Evolutionary conservation across 129 eudicot genomes (phyloP).

Genomic region (Chrysanthemum makinoi): DNA sequence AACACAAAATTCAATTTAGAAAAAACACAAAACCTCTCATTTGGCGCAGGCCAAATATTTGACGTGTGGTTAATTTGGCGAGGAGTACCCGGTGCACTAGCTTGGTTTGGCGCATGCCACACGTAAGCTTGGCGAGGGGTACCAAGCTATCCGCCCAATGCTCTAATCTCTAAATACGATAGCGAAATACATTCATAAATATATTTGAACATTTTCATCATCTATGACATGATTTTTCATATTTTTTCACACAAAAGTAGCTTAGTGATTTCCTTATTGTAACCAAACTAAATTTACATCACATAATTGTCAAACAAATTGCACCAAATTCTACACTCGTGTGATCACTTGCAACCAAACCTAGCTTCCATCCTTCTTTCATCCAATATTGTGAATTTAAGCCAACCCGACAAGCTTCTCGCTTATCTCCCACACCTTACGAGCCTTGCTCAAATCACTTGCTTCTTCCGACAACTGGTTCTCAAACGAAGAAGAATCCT

Average conservation of each 20-base stretch:
- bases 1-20: too few relatives aligned
- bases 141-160: too few relatives aligned
- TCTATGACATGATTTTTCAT: not conserved
- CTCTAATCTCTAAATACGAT: too few relatives aligned
- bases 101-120: too few relatives aligned
- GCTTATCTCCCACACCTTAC: conserved; percentile 84
- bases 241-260: not conserved
- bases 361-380: conserved; percentile 9
- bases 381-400: conserved; percentile 23
- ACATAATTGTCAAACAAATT: conserved; percentile 16
- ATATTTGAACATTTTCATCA: not conserved
- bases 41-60: too few relatives aligned
- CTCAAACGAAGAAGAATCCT: conserved; percentile 83
- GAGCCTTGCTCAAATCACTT: conserved; percentile 71
- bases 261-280: conserved; percentile 30
- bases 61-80: too few relatives aligned
- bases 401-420: conserved; percentile 90
- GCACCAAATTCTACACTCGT: conserved; percentile 28
- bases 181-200: not conserved
- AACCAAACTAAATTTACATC: conserved; percentile 33
- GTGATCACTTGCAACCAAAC: conserved; percentile 14
- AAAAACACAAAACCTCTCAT: too few relatives aligned
- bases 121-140: too few relatives aligned
- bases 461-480: conserved; percentile 90
- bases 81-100: too few relatives aligned